Evolutionary conservation across 1,284 basidiomycete species (phyloP), one percentile per base, ranked within the genome.

Genomic region (Ganoderma lingzhi): DNA sequence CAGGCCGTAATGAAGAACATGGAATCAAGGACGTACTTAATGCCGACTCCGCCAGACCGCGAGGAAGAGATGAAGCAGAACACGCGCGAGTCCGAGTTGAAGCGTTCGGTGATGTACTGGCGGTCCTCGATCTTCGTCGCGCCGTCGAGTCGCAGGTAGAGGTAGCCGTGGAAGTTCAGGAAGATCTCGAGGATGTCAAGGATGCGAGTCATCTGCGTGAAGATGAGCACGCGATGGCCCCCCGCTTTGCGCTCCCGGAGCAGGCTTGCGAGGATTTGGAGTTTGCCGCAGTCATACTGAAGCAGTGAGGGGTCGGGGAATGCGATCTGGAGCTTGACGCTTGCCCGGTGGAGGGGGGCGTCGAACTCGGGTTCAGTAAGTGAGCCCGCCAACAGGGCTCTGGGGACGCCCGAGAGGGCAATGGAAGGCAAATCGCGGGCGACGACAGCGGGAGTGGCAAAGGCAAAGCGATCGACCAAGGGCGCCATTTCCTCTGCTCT

Each of bases 191-290:
- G 86, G 67, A 99, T 97, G 80, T 99, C 97, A 66, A 99, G 86
- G 45, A 99, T 93, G 69, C 89, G 88, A 30, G 97, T 98, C 97
- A 99, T 99, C 78, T 99, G 97, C 0, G 97, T 99, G 80, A 99
- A 99, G 75, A 99, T 97, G 62, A 99, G 86, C 30, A 96, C 88
- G 1, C 97, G 93, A 78, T 98, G 96, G 0, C 96, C 95, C 2
- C 90, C 95, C 0, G 89, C 89, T 77, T 97, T 96, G 78, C 92
- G 93, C 77, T 94, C 90, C 30, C 95, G 90, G 56, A 99, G 86
- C 41, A 99, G 85, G 32, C 84, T 83, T 41, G 91, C 89, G 3
- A 99, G 88, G 72, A 93, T 88, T 78, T 98, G 97, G 19, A 99
- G 86, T 80, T 99, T 99, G 62, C 97, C 97, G 76, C 97, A 98